Evolutionary conservation across 1,284 basidiomycete genomes (phyloP), one percentile per base, ranked within the genome.

Genomic region (Ustilago trichophora): DNA sequence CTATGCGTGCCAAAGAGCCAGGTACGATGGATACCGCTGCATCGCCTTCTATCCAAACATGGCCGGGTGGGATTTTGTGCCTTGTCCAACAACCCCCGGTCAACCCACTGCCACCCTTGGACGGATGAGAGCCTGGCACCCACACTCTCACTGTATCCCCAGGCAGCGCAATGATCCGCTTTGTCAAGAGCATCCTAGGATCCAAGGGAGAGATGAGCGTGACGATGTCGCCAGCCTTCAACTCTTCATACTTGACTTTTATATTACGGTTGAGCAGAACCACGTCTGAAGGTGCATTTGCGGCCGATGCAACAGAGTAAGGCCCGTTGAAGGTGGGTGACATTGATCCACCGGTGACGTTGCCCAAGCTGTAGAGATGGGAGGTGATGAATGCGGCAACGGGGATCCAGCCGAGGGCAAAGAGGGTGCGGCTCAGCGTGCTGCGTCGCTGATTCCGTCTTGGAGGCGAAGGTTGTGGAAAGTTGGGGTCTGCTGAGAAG

Each of bases 31-130:
- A 52, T 2, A 82, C 83, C 24, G 75, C 78, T 26, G 84, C 84
- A 75, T 86, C 85, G 12, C 85, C 85, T 74, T 86, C 85, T 41
- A 86, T 81, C 85, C 85, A 86, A 34, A 83, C 84, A 42, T 80
- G 75, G 13, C 73, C 70, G 6, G 65, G 64, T 1, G 78, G 78
- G 5, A 78, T 62, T 27, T 69, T 62, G 51, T 75, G 57, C 15
- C 55, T 40, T 4, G 54, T 55, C 67, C 71, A 76, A 27, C 52
- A 8, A 29, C 27, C n/a, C n/a, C n/a, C n/a, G n/a, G n/a, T n/a
- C n/a, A n/a, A n/a, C n/a, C n/a, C n/a, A n/a, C n/a, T n/a, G n/a
- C n/a, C n/a, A n/a, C n/a, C n/a, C n/a, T n/a, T n/a, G n/a, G n/a
- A n/a, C n/a, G n/a, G n/a, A n/a, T n/a, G n/a, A n/a, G n/a, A n/a